Evolutionary conservation across 2,329 filamentous ascomycete species (phyloP), one percentile per base, ranked within the genome.

Genomic region (Pezicula neosporulosa): DNA sequence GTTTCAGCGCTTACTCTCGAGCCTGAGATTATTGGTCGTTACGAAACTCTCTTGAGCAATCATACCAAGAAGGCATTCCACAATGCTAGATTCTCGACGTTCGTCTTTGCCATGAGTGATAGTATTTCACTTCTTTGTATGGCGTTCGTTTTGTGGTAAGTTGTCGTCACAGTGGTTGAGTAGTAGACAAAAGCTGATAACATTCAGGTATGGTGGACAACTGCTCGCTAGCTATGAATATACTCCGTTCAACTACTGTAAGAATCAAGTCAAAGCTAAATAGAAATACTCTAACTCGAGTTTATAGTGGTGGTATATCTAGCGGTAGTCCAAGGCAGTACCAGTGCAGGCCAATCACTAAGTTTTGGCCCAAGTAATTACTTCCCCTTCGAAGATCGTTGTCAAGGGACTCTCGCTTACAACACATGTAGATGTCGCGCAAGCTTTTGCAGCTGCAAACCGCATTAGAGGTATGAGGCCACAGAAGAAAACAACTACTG

Each of bases 231-330:
- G 58, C 2, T 60, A 56, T 4, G 72, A 76, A 54, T 72, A 72
- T 39, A 57, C 65, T 33, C 63, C 64, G 2, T 56, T 64, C 9
- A 21, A 44, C 12, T 44, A 44, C 27, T 44, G 42, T 44, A 44
- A 44, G 65, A 74, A 24, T 81, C 80, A 12, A 5, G 6, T 16
- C 1, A 42, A 18, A 13, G 13, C 9, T 5, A 24, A 19, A 19
- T 16, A 21, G 86, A 90, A 57, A 96, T 96, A 77, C 96, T 96
- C 72, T 75, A 95, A 0, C 89, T 13, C 12, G 21, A 12, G 15
- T 18, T 42, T 24, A 19, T 16, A 63, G 81, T 80, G 59, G 72
- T 78, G 2, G 71, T 78, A 2, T 80, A 77, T 53, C 71, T 77
- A n/a, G 71, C 75, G 0, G 70, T 81, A 27, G 69, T 82, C 3